A percentile compares a stretch with the other conserved stretches of the same genome.
Evolutionary conservation across 2,329 filamentous ascomycete genomes (phyloP).

Genomic region (Cadophora malorum): DNA sequence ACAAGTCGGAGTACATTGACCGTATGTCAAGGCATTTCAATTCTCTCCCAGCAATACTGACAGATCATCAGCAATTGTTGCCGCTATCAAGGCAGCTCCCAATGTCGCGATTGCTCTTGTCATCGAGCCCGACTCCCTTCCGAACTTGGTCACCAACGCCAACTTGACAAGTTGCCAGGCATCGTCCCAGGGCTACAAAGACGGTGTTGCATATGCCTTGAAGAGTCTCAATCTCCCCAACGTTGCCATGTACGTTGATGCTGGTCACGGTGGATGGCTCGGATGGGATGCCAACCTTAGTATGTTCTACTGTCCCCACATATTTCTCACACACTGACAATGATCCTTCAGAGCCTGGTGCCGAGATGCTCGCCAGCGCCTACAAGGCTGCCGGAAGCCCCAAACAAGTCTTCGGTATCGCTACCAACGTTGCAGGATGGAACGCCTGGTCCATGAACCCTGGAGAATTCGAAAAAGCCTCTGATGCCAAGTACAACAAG

Average conservation of each 20-base stretch:
- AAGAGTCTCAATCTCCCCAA: conserved; percentile 60
- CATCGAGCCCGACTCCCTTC: conserved; percentile 62
- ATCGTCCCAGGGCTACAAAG: conserved; percentile 56
- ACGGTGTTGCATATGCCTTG: conserved; percentile 58
- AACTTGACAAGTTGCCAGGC: conserved; percentile 56
- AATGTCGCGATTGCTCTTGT: conserved; percentile 40
- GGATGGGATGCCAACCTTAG: conserved; percentile 62
- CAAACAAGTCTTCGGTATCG: conserved; percentile 58
- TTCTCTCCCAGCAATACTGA: conserved; percentile 49
- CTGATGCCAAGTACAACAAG: conserved; percentile 55
- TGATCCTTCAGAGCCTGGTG: conserved; percentile 48
- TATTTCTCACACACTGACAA: not conserved
- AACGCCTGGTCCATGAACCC: conserved; percentile 48
- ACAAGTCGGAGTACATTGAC: conserved; percentile 61
- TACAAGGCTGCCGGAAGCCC: conserved; percentile 59
- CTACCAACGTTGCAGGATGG: conserved; percentile 66
- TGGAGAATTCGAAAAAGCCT: conserved; percentile 46
- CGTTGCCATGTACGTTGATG: conserved; percentile 64
- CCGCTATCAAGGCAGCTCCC: conserved; percentile 36
- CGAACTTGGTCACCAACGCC: conserved; percentile 64
- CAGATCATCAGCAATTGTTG: conserved; percentile 49
- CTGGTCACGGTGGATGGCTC: conserved; percentile 64
- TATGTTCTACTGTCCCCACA: conserved; percentile 19
- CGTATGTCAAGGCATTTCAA: conserved; percentile 52
- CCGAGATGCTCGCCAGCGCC: conserved; percentile 53